A percentile compares a stretch with the other conserved stretches of the same genome.
Conservation (phyloP, 2,329 filamentous ascomycete species). For the Escovopsis weberi region DNA sequence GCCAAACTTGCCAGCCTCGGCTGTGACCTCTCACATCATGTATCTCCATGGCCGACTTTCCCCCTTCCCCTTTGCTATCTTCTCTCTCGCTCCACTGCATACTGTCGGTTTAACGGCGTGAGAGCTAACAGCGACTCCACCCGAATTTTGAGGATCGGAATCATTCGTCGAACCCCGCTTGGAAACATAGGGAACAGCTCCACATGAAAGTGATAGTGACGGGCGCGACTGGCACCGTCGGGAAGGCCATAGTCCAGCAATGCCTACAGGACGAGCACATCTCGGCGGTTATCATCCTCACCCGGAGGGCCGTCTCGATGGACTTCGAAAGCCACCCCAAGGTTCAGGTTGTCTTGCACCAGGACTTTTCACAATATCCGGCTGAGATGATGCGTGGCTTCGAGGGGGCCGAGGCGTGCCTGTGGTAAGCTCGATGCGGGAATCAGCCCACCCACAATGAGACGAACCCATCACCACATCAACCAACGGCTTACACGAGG, state of each 20-base stretch:
- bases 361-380: constrained; percentile 39
- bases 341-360: constrained; percentile 31
- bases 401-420: constrained; percentile 43
- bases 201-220: constrained; percentile 45
- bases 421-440: constrained; percentile 38
- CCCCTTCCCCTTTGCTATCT: background rate
- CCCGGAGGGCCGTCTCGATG: constrained; percentile 29
- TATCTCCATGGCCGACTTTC: background rate
- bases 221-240: constrained; percentile 44
- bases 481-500: background rate
- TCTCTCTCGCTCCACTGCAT: background rate
- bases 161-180: no score
- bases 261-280: constrained; percentile 35
- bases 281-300: constrained; percentile 35
- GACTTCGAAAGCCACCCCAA: constrained; percentile 32
- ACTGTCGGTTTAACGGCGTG: background rate
- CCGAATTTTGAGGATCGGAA: background rate
- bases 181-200: background rate
- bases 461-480: background rate
- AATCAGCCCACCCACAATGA: no score
- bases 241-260: constrained; percentile 35
- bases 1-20: no score
- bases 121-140: background rate
- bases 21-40: no score
- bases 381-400: constrained; percentile 18